These are phyloP conservation scores for Hyaloperonospora brassicae DNA, from an alignment of 352 stramenopile genomes.

Conservation along the genomic window DNA sequence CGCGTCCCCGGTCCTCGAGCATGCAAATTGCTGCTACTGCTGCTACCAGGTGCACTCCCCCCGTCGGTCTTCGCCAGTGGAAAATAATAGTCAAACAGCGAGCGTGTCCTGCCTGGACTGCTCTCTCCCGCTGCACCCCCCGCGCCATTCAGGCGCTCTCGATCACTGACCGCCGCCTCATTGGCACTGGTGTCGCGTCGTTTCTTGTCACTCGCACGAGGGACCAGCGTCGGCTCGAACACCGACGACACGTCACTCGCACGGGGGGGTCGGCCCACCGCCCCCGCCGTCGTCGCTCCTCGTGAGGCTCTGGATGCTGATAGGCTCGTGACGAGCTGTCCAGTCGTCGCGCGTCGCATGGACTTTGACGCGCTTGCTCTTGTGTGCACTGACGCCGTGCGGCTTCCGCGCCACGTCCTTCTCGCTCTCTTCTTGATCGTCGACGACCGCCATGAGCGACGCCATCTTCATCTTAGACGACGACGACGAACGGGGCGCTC, in stretches of 20 bases:
- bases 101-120: constrained; percentile 19
- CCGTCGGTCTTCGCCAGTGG: constrained; percentile 13
- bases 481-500: constrained; percentile 8
- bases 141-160: constrained; percentile 17
- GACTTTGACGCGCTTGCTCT: constrained; percentile 52
- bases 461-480: constrained; percentile 44
- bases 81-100: constrained; percentile 62
- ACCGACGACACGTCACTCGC: constrained; percentile 20
- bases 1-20: constrained; percentile 12
- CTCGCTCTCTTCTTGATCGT: constrained; percentile 15
- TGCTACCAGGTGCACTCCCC: no score
- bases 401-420: no score
- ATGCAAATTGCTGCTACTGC: no score
- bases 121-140: constrained; percentile 7
- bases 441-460: constrained; percentile 35
- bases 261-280: no score
- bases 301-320: constrained; percentile 21
- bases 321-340: constrained; percentile 9
- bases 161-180: constrained; percentile 8
- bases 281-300: constrained; percentile 1
- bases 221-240: constrained; percentile 48
- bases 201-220: constrained; percentile 45
- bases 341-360: constrained; percentile 12
- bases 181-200: constrained; percentile 1
- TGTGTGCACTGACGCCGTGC: constrained; percentile 1